These are phyloP conservation scores for Striga hermonthica DNA, from an alignment of 305 asterid genomes.

Conservation along the genomic window DNA sequence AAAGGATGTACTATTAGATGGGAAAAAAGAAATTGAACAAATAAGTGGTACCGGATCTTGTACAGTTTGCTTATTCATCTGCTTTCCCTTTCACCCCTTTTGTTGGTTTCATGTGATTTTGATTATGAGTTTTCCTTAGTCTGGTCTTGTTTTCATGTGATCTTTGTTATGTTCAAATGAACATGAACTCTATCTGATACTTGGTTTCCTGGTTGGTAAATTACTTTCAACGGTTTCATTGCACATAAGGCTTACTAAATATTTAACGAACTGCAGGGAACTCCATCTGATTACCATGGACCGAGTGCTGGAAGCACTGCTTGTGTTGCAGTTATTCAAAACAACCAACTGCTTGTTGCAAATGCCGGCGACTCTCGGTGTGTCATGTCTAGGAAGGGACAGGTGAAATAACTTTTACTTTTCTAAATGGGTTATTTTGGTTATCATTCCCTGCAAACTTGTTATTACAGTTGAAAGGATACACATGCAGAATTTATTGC, in stretches of 20 bases:
- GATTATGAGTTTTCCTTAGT: too few relatives aligned
- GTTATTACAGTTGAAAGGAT: slow-evolving; percentile 2
- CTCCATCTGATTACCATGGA: slow-evolving; percentile 51
- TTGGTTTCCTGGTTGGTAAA: slow-evolving; percentile 25
- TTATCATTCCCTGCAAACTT: slow-evolving; percentile 1
- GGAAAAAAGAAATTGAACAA: too few relatives aligned
- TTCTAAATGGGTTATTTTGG: neutral
- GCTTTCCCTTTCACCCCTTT: too few relatives aligned
- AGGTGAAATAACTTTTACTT: slow-evolving; percentile 47
- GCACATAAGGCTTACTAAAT: slow-evolving; percentile 25
- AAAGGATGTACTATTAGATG: too few relatives aligned
- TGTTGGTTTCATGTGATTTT: too few relatives aligned
- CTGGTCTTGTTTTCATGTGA: too few relatives aligned
- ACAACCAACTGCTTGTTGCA: slow-evolving; percentile 68
- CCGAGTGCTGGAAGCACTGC: slow-evolving; percentile 94
- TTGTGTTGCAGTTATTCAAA: slow-evolving; percentile 72
- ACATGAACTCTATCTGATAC: slow-evolving; percentile 22
- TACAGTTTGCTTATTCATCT: too few relatives aligned
- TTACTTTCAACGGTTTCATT: slow-evolving; percentile 16
- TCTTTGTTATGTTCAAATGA: slow-evolving; percentile 11
- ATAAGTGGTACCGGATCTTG: too few relatives aligned
- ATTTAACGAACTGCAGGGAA: slow-evolving; percentile 48
- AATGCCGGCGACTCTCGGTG: slow-evolving; percentile 99
- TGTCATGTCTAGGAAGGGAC: slow-evolving; percentile 74
- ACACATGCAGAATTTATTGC: slow-evolving; percentile 5